phyloP scores from a whole-genome alignment of 129 eudicot species.

The Helianthus tuberosus region DNA sequence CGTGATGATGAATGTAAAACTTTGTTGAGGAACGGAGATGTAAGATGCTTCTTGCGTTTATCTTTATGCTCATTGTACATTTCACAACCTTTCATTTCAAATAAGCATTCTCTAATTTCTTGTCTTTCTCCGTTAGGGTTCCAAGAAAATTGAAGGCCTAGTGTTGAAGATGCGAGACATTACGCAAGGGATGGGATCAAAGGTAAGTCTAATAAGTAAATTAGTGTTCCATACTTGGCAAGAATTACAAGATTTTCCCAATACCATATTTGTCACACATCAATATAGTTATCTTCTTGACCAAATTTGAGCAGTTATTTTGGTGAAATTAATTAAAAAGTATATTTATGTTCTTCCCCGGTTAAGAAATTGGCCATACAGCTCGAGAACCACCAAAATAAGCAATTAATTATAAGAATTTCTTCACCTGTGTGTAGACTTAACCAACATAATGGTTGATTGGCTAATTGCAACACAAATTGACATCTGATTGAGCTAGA shows the following conservation, averaged over 20 bases:
- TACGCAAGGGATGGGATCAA: not conserved
- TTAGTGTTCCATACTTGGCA: not conserved
- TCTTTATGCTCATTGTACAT: no score
- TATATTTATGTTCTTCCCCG: not conserved
- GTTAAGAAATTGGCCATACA: not conserved
- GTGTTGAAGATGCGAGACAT: not conserved
- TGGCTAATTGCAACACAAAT: no score
- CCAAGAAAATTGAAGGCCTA: slow-evolving; percentile 18
- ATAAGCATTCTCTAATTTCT: not conserved
- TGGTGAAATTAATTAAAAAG: not conserved
- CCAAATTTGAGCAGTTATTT: not conserved
- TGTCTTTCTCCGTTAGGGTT: slow-evolving; percentile 21
- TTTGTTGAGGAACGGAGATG: slow-evolving; percentile 17
- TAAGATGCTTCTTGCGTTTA: slow-evolving; percentile 7
- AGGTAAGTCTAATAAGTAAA: slow-evolving; percentile 10
- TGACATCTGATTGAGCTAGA: no score
- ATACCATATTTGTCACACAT: not conserved
- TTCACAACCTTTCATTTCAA: slow-evolving; percentile 8
- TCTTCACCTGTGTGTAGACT: no score
- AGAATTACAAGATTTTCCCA: not conserved
- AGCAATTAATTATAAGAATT: not conserved
- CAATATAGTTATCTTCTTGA: not conserved
- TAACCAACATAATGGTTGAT: no score
- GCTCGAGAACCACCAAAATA: not conserved
- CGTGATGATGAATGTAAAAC: not conserved